Base-by-base conservation (phyloP, 2,329 filamentous ascomycete species). In the Akanthomyces dipterigenus region DNA sequence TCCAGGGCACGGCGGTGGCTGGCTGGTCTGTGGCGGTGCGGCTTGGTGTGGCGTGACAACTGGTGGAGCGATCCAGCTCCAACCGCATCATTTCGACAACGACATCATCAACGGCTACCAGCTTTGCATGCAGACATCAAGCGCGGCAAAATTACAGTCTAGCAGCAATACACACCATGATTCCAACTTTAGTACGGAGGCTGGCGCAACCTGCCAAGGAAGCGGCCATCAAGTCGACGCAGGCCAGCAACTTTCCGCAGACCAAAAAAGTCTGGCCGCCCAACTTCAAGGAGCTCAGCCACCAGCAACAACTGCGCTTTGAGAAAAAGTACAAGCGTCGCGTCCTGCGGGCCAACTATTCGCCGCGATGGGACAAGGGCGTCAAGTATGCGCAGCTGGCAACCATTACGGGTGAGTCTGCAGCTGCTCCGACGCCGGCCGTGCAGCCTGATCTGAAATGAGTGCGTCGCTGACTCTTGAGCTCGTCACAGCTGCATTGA, bases 251-350 rank as follows among this genome's bases (percentile, higher is more conserved):
- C 69, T 82, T 82, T 5, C 87, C 84, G 76, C 83, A 78, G 68
- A 83, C 86, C 54, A 88, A 89, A 74, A 89, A 88, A 70, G 77
- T 84, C 65, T 93, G 90, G 90, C 90, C 90, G 62, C 90, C 90
- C 14, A 86, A 92, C 73, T 89, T 93, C 73, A 76, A 80, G 64
- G 82, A 84, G 70, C 81, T 93, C 63, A 85, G 85, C 42, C 76
- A 80, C 51, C 88, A 89, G 72, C 85, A 92, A 70, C 87, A 93
- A 73, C 88, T 93, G 71, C 82, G 86, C 48, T 87, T 91, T 67
- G 90, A 93, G 78, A 86, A 89, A 72, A 87, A 88, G 70, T 93
- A 88, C 75, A 89, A 91, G 75, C 81, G 90, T 57, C 82, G 90
- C 59, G 74, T 88, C 28, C 80, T 81, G 62, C 73, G 89, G 66